These are phyloP conservation scores for Berberis thunbergii DNA, from an alignment of 164 flowering plant species.

Conservation along the genomic window DNA sequence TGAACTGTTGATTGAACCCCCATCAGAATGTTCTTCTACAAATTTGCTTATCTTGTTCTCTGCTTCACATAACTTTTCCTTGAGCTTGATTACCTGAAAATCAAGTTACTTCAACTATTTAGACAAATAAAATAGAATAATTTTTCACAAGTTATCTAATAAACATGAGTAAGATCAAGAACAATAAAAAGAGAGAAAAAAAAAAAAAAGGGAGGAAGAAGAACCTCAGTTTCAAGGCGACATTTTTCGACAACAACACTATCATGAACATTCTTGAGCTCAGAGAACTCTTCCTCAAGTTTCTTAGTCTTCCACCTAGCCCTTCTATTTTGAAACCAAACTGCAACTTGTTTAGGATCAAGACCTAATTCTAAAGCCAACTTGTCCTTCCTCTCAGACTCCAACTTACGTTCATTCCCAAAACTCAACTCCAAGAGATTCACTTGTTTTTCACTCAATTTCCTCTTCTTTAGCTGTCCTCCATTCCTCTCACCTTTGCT, in stretches of 20 bases:
- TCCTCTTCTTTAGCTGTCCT: slow-evolving; percentile 38
- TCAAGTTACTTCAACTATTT: background rate
- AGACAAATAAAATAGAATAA: background rate
- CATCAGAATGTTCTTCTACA: slow-evolving; percentile 19
- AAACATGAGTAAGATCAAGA: background rate
- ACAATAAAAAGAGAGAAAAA: background rate
- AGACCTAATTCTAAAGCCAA: slow-evolving; percentile 61
- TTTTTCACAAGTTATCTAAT: background rate
- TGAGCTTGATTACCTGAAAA: slow-evolving; percentile 46
- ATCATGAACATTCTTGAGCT: slow-evolving; percentile 38
- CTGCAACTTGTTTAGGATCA: slow-evolving; percentile 73
- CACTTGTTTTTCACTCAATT: slow-evolving; percentile 50
- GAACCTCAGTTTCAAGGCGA: slow-evolving; percentile 61
- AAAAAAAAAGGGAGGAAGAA: background rate
- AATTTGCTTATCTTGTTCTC: slow-evolving; percentile 41
- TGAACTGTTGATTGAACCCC: slow-evolving; percentile 16
- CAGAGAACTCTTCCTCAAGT: slow-evolving; percentile 53
- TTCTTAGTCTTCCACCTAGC: slow-evolving; percentile 77
- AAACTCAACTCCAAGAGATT: slow-evolving; percentile 41
- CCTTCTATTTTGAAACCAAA: slow-evolving; percentile 76
- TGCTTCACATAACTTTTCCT: slow-evolving; percentile 41
- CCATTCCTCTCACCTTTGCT: slow-evolving; percentile 11
- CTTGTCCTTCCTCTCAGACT: slow-evolving; percentile 53
- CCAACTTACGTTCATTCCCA: slow-evolving; percentile 56
- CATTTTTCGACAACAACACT: slow-evolving; percentile 37